Conservation (phyloP, 345 rosid genomes). For the Iberis pinnata region DNA sequence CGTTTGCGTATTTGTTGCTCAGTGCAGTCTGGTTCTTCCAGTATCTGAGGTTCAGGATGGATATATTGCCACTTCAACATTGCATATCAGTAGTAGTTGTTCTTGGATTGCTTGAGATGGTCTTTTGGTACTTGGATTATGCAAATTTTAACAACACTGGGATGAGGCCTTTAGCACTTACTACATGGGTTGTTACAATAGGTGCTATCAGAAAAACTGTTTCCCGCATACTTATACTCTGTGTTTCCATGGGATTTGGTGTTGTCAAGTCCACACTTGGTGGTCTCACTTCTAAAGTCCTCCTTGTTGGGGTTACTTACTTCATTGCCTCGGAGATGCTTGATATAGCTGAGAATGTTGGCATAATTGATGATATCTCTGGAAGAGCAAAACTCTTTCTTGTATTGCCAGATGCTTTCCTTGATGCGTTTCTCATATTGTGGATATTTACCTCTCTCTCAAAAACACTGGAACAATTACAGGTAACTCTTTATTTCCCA, state of each 20-base stretch:
- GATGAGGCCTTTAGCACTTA: constrained; percentile 65
- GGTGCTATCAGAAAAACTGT: constrained; percentile 76
- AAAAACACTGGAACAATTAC: constrained; percentile 71
- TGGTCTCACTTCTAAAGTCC: constrained; percentile 91
- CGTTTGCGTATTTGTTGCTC: constrained; percentile 62
- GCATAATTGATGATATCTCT: constrained; percentile 74
- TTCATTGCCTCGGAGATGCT: constrained; percentile 87
- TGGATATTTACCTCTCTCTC: constrained; percentile 95
- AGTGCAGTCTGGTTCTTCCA: constrained; percentile 71
- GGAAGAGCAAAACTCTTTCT: constrained; percentile 85
- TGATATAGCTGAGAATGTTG: constrained; percentile 82
- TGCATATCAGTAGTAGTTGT: constrained; percentile 67
- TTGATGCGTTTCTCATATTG: constrained; percentile 88
- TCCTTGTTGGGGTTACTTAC: constrained; percentile 78
- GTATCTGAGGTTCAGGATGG: constrained; percentile 69
- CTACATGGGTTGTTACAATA: constrained; percentile 85
- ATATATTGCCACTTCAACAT: constrained; percentile 86
- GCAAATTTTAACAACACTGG: constrained; percentile 73
- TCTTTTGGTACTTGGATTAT: constrained; percentile 83
- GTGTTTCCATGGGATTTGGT: constrained; percentile 95
- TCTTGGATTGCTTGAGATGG: constrained; percentile 86
- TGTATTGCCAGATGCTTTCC: constrained; percentile 85
- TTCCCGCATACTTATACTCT: constrained; percentile 69
- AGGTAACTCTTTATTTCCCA: constrained; percentile 40
- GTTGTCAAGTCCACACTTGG: constrained; percentile 96